These are phyloP conservation scores for Neobulgaria alba DNA, from an alignment of 2,329 filamentous ascomycete species.

Conservation along the genomic window DNA sequence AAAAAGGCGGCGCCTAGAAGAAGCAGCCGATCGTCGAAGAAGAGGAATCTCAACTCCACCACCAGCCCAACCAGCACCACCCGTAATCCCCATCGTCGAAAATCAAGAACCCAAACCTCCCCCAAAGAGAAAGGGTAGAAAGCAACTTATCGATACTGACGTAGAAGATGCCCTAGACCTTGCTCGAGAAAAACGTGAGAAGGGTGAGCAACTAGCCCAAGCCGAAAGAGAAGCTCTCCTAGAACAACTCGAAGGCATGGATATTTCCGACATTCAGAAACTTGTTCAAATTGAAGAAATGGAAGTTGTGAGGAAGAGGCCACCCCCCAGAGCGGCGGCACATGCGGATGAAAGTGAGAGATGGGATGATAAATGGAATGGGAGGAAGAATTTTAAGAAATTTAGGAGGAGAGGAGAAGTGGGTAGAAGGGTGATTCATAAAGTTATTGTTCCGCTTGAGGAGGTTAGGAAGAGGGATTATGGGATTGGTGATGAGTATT, in stretches of 20 bases:
- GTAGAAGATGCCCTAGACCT: constrained; percentile 45
- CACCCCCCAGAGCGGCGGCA: constrained; percentile 19
- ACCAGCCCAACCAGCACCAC: constrained; percentile 3
- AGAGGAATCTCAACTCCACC: constrained; percentile 25
- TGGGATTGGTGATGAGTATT: constrained; percentile 52
- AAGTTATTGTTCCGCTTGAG: constrained; percentile 51
- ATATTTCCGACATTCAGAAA: constrained; percentile 63
- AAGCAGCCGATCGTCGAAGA: constrained; percentile 40
- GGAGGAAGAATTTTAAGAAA: constrained; percentile 90
- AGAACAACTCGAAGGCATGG: constrained; percentile 52
- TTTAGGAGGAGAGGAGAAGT: constrained; percentile 56
- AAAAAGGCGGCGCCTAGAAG: constrained; percentile 67
- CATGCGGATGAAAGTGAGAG: constrained; percentile 43
- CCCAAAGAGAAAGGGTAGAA: constrained; percentile 10
- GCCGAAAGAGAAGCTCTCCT: constrained; percentile 47
- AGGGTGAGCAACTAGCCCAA: constrained; percentile 56
- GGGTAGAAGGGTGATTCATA: constrained; percentile 26
- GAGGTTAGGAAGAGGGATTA: constrained; percentile 49
- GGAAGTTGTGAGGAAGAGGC: constrained; percentile 42
- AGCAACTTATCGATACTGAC: constrained; percentile 42
- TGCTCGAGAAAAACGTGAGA: constrained; percentile 46
- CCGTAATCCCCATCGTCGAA: neutral
- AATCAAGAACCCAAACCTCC: constrained; percentile 8
- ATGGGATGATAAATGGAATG: constrained; percentile 89
- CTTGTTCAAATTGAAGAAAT: constrained; percentile 73